Evolutionary conservation across 2,329 filamentous ascomycete species (phyloP), one percentile per base, ranked within the genome.

Genomic region (Chrysosporium keratinophilum): DNA sequence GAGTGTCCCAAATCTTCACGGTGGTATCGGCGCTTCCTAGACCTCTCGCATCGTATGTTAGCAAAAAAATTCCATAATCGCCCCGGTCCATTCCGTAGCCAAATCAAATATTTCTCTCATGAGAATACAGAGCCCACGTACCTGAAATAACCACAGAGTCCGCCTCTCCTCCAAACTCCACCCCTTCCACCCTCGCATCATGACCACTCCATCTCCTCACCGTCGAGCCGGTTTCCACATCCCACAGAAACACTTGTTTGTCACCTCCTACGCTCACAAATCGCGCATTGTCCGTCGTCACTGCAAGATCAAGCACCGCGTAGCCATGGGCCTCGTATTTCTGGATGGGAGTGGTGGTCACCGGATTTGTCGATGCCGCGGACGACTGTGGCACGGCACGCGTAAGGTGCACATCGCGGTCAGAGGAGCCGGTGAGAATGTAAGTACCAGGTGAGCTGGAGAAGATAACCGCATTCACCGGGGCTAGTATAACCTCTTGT

Each of bases 211-310:
- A 93, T 28, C 93, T 79, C 19, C 87, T 79, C 23, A 86, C 73
- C 3, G 91, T 95, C 61, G 80, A 77, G 15, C 86, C 88, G 2
- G 83, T 85, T 45, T 84, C 77, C 0, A 97, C 93, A 69, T 98
- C 93, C 93, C 93, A 97, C 4, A 96, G 77, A 66, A 96, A 96
- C 0, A 95, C 88, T 57, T 80, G 78, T 62, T 91, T 87, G 73
- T 98, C 93, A 56, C 93, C 93, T 60, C 93, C 93, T 1, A 82
- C 80, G n/a, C 84, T 90, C 9, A 83, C 84, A 68, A 98, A 96
- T 42, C 82, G 82, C 60, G 88, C 80, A 70, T 98, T 98, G 72
- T 88, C 84, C 20, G 74, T 65, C 15, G 74, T 68, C 48, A 96
- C 85, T 50, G 80, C 76, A 39, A 98, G 77, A 60, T 87, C 86